Base-by-base conservation (phyloP, 148 eudicot genomes). In the Camellia japonica region DNA sequence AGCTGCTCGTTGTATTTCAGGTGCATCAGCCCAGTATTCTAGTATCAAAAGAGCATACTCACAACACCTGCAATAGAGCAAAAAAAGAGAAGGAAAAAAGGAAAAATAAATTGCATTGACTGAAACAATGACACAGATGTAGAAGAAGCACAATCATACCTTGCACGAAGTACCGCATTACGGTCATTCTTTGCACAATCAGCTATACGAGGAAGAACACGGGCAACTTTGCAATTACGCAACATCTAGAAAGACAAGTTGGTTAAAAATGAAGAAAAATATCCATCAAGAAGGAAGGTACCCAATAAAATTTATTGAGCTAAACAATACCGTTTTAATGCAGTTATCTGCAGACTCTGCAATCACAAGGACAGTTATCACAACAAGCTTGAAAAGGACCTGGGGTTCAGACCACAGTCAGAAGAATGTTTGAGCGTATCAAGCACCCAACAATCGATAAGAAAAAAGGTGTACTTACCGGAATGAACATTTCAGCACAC, bases 301-400 rank as follows among this genome's bases (percentile, higher is more conserved):
- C 61, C 30, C 9, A 64, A 66, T 20, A 42, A 79, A 30, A 7
- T 0, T 20, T 3, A 59, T 46, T 19, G n/a, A 7, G 10, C 42
- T 23, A 81, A 69, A 74, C 42, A 68, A 72, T 92, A 96, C 99
- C 93, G 98, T 96, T 85, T 96, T 96, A 67, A 96, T 96, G 91
- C 99, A 96, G 86, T 94, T 96, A 88, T 96, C 98, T 15, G 99
- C 97, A 80, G 99, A 96, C 87, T 96, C 99, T 59, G 93, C 94
- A 85, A 96, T 96, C 75, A 96, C 99, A 65, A 96, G 98, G 67
- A 96, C 99, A 38, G 99, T 96, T 89, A 96, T 96, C 84, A 96
- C 99, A 84, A 96, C 97, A 87, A 96, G 99, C 90, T 96, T 96
- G 88, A 96, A 96, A 73, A 96, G 95, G 61, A 85, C 92, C 99